A percentile compares a stretch with the other conserved stretches of the same genome.
These are phyloP conservation scores for Penicillium oxalicum DNA, from an alignment of 2,329 filamentous ascomycete genomes.

Conservation along the genomic window DNA sequence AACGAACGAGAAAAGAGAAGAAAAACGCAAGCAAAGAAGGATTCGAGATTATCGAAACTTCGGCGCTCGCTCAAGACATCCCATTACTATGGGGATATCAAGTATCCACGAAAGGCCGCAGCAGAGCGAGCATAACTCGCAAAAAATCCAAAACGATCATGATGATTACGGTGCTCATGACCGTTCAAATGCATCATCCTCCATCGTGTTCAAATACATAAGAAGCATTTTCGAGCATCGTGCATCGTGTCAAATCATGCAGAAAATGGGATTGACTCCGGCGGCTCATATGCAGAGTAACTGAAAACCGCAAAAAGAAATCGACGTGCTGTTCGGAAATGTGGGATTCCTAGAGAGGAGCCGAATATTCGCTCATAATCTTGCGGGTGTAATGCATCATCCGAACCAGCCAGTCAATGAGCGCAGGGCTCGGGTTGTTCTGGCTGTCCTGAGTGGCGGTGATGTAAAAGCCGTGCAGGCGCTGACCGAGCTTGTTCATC, in stretches of 20 bases:
- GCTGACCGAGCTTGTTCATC: conserved; percentile 54
- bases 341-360: not conserved
- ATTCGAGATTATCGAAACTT: too few relatives aligned
- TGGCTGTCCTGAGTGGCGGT: conserved; percentile 45
- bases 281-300: too few relatives aligned
- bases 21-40: too few relatives aligned
- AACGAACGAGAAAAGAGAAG: too few relatives aligned
- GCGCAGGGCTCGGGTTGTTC: conserved; percentile 47
- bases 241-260: not conserved
- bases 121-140: not conserved
- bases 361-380: conserved; percentile 17
- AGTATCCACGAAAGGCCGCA: too few relatives aligned
- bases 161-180: too few relatives aligned
- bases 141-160: too few relatives aligned
- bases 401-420: conserved; percentile 30
- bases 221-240: not conserved
- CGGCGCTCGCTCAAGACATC: too few relatives aligned
- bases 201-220: not conserved
- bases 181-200: too few relatives aligned
- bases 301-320: not conserved
- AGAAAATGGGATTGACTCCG: too few relatives aligned
- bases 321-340: not conserved
- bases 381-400: conserved; percentile 41
- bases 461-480: conserved; percentile 54
- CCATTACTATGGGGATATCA: too few relatives aligned